Base-by-base conservation (phyloP, 2,329 filamentous ascomycete species). In the Penicillium fuscoglaucum region DNA sequence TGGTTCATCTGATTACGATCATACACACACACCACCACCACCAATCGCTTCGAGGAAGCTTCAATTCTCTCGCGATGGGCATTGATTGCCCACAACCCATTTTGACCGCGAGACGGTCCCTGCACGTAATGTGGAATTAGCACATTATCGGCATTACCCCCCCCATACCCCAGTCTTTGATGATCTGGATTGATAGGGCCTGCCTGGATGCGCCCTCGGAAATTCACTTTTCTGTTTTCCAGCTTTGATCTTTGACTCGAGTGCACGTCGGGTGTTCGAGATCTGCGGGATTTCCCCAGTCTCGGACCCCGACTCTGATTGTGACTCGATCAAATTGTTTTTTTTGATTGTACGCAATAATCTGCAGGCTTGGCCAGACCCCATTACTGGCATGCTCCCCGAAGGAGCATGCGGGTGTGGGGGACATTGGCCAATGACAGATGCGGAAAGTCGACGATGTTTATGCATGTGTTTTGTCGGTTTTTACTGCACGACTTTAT, bases 181-280 rank as follows among this genome's bases (percentile, higher is more conserved):
- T 13, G n/a, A 52, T 50, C 47, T 55, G 51, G 45, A 55, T 50
- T 50, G 39, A 50, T 39, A 45, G 45, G 56, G 56, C 51, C 45
- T 49, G 51, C 55, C 52, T 58, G 39, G 52, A 55, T 55, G 56
- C 45, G 56, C 56, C 56, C 56, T 55, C 31, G 31, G 52, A 55
- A 58, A 44, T 49, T 41, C n/a, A 28, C n/a, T 12, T 55, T 50
- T 50, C 29, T 46, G 41, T 31, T 41, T 53, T 57, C 50, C 50
- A 45, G 29, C 4, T 52, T 54, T 45, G 55, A 55, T 58, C 51
- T 58, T 31, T 54, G 56, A 49, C 56, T 40, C 31, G 56, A 50
- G 40, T 46, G 24, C 52, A 29, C 9, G 26, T 55, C 37, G 45
- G 28, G 28, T 17, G 43, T 37, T 13, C 24, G 9, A 12, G 49